phyloP scores from a whole-genome alignment of 1,284 basidiomycete species.

The Termitomyces sp. region DNA sequence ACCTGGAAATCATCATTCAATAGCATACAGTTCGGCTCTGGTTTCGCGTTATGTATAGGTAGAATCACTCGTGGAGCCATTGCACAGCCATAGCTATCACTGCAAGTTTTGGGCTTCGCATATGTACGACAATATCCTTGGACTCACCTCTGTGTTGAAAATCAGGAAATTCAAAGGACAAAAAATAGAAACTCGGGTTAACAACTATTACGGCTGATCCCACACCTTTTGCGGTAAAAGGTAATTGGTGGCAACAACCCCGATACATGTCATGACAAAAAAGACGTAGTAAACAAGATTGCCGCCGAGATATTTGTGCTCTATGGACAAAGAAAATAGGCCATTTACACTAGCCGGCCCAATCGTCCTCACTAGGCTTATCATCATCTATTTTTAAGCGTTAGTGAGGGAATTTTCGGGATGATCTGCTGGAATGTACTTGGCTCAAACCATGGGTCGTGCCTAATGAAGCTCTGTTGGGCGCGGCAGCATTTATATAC shows the following conservation, averaged over 20 bases:
- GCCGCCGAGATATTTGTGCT: conserved; percentile 48
- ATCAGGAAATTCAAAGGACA: neutral
- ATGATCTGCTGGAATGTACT: conserved; percentile 1
- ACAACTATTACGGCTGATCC: neutral
- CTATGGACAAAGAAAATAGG: conserved; percentile 61
- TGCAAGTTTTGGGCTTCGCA: neutral
- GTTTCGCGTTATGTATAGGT: neutral
- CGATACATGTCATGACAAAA: neutral
- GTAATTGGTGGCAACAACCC: neutral
- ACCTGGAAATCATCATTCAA: neutral
- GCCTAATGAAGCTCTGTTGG: conserved; percentile 46
- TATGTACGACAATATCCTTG: neutral
- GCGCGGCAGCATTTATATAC: conserved; percentile 22
- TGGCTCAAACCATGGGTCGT: conserved; percentile 68
- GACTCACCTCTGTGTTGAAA: neutral
- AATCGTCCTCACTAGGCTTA: conserved; percentile 60
- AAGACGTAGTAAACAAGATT: conserved; percentile 58
- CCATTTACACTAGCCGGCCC: conserved; percentile 67
- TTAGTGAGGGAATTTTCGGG: neutral
- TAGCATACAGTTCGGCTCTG: neutral
- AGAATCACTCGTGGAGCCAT: neutral
- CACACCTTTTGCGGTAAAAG: neutral
- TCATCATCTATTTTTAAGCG: conserved; percentile 31
- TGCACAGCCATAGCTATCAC: neutral
- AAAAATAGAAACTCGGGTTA: neutral